phyloP scores from a whole-genome alignment of 1,139 yeast species.

The Meyerozyma elateridarum region DNA sequence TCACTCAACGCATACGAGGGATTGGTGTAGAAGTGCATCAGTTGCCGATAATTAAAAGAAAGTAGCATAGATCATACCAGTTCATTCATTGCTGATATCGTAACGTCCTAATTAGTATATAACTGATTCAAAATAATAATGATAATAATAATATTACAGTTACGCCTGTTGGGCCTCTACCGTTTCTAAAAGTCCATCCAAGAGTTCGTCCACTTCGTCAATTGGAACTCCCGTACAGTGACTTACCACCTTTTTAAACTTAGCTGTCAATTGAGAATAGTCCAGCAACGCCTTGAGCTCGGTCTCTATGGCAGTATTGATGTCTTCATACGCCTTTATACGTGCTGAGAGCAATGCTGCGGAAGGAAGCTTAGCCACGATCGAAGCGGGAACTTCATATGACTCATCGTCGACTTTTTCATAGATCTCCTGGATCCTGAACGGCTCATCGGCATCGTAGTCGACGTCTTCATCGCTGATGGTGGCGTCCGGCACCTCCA shows the following conservation, averaged over 20 bases:
- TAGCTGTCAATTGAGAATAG: conserved; percentile 66
- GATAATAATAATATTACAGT: too few species aligned
- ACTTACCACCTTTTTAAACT: conserved; percentile 85
- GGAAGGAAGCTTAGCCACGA: conserved; percentile 49
- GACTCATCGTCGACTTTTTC: conserved; percentile 40
- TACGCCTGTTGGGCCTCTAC: conserved; percentile 65
- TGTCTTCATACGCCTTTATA: conserved; percentile 62
- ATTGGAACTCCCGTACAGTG: conserved; percentile 82
- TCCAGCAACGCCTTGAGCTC: conserved; percentile 47
- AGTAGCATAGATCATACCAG: conserved; percentile 1
- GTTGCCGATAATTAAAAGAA: background rate
- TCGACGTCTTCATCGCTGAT: conserved; percentile 14
- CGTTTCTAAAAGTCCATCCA: conserved; percentile 84
- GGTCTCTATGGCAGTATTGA: conserved; percentile 33
- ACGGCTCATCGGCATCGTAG: conserved; percentile 85
- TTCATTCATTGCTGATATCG: background rate
- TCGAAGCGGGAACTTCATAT: conserved; percentile 24
- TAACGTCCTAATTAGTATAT: background rate
- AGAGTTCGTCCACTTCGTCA: conserved; percentile 70
- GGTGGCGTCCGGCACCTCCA: conserved; percentile 13
- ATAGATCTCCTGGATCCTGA: conserved; percentile 56
- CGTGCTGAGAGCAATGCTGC: conserved; percentile 65
- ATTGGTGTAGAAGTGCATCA: conserved; percentile 39
- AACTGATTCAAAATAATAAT: background rate
- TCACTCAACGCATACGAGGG: conserved; percentile 82